These are phyloP conservation scores for Penicillium atrosanguineum DNA, from an alignment of 495 filamentous ascomycete species.

Conservation along the genomic window DNA sequence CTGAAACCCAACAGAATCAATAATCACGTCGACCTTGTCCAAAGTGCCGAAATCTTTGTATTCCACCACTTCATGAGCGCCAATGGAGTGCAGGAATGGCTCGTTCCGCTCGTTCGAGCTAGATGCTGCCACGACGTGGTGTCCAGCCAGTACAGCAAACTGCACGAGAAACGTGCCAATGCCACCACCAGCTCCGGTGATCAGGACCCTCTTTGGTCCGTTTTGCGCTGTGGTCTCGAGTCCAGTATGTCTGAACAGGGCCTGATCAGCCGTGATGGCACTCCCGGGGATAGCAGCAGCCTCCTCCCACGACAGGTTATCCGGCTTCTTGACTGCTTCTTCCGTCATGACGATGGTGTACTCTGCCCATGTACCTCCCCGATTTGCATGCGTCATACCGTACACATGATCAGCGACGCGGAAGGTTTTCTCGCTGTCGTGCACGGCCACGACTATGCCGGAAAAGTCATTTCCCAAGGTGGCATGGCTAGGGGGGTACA, in stretches of 20 bases:
- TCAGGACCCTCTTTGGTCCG: neutral
- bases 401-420: neutral
- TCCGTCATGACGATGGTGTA: slow-evolving; percentile 1
- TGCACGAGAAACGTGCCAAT: neutral
- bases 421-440: neutral
- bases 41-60: neutral
- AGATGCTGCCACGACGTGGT: neutral
- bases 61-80: neutral
- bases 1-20: neutral
- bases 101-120: neutral
- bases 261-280: neutral
- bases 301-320: neutral
- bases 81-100: neutral
- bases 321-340: neutral
- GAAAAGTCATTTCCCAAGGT: slow-evolving; percentile 1
- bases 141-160: neutral
- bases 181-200: neutral
- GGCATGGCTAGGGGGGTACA: neutral
- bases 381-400: neutral
- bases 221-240: neutral
- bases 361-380: neutral
- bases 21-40: neutral
- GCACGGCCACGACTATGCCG: neutral
- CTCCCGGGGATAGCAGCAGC: neutral
- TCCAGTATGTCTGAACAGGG: neutral